Base-by-base conservation (phyloP, 2,329 filamentous ascomycete species). In the Domatiomyces catenatus region DNA sequence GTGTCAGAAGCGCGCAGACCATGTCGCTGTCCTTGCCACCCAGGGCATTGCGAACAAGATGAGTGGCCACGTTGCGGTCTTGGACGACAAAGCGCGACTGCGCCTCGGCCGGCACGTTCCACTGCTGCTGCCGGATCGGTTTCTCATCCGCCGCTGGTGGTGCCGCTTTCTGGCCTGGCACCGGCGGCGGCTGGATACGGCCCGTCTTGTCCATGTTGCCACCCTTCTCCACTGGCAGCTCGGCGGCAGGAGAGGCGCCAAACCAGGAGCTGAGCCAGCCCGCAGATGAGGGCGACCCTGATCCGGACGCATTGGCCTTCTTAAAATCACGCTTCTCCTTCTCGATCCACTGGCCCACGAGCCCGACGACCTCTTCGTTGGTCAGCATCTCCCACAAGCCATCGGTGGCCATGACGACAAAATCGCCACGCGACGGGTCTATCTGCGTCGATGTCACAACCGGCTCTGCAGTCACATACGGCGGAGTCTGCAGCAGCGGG, bases 371-470 rank as follows among this genome's bases (percentile, higher is more conserved):
- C 71, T 98, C 92, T 64, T 98, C 92, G 61, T 96, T 98, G 46
- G 87, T 95, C 54, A 98, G 75, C 92, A 96, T 96, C 69, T 98
- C 92, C 92, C 92, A 98, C 0, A 98, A 75, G 3, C 92, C 92
- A 64, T 98, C 92, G 0, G 92, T 95, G 19, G 92, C 92, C 74
- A 98, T 82, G 54, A 98, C 90, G 10, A 98, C 75, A 61, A 98
- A 98, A 64, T 98, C 92, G 45, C 90, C 89, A 55, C 86, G 86
- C 49, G 86, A 79, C 1, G 92, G 92, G 59, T 90, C 76, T 48
- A 98, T 83, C 66, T 92, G 84, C 45, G 90, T 96, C 1, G 88
- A 94, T 0, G 90, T 96, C 49, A 98, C 79, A 19, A 96, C 76
- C 2, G 92, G 92, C 68, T 98, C 93, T 1, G 92, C 92, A 2